Evolutionary conservation across 225 moss, liverwort and hornwort genomes (phyloP), one percentile per base, ranked within the genome.

Genomic region (Climacium dendroides): DNA sequence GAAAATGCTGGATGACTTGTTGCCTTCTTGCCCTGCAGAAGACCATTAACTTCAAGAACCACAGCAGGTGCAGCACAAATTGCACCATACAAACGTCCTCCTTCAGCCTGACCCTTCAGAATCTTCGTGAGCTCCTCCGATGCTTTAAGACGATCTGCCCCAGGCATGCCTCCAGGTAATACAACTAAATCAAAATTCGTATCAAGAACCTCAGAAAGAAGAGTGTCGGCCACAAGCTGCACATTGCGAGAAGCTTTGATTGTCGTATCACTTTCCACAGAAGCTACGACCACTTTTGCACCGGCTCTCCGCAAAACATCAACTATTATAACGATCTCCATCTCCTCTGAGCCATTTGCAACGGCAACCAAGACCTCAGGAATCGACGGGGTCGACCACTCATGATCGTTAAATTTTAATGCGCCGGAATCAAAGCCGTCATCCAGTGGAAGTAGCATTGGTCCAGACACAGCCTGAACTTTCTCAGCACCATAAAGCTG

Each of bases 51-150:
- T 87, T 96, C 93, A 78, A 98, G 91, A 45, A 97, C 98, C 53
- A 97, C 98, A 43, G 94, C 98, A 37, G 97, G 98, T 73, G 98
- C 95, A 62, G 97, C 98, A 90, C 98, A 98, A 61, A 98, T 98
- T 65, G 97, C 98, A 90, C 96, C 97, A 61, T 94, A 83, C 16
- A 88, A 84, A 73, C 93, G 94, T 74, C 79, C 90, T 80, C 47
- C 90, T 87, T 95, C 90, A 61, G 85, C 90, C 86, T 97, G 97
- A 66, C 89, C 92, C 34, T 90, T 89, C 66, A 98, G 54, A 57
- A 97, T 89, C 52, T 91, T 94, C 25, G 75, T 72, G 23, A 97
- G 86, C 13, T 90, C 73, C 30, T 91, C 91, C 82, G 94, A 95
- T 48, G 90, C 86, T 83, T 90, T 84, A 29, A 98, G 91, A 74